Conservation (phyloP, 2,329 filamentous ascomycete species). For the Fonsecaea nubica region DNA sequence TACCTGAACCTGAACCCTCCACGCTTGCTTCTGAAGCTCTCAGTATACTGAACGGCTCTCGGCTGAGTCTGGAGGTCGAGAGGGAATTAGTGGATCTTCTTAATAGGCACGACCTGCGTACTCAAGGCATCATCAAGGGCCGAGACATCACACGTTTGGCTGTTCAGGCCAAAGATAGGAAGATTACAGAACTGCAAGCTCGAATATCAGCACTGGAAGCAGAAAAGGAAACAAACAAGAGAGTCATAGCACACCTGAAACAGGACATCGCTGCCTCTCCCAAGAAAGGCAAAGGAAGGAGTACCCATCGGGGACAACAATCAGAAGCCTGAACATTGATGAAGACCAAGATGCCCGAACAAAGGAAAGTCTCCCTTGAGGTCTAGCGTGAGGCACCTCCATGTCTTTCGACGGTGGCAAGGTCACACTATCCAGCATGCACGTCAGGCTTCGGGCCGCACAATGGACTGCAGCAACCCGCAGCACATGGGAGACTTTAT, state of each 20-base stretch:
- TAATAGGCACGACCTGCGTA: slow-evolving; percentile 62
- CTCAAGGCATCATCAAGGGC: slow-evolving; percentile 67
- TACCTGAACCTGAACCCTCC: slow-evolving; percentile 44
- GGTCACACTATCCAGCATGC: background rate
- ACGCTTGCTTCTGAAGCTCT: slow-evolving; percentile 43
- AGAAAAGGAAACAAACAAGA: slow-evolving; percentile 61
- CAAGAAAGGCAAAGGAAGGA: slow-evolving; percentile 25
- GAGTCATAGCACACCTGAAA: slow-evolving; percentile 51
- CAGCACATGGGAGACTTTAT: background rate
- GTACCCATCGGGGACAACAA: slow-evolving; percentile 16
- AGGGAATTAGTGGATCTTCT: slow-evolving; percentile 54
- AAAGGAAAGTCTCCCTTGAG: background rate
- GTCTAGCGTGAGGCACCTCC: background rate
- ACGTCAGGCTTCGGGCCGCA: background rate
- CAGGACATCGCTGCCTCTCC: slow-evolving; percentile 39
- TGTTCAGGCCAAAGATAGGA: slow-evolving; percentile 68
- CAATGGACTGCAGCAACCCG: background rate
- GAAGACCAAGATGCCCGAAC: background rate
- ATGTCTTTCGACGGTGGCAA: background rate
- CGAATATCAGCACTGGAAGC: slow-evolving; percentile 65
- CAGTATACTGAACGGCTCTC: slow-evolving; percentile 43
- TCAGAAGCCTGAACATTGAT: slow-evolving; percentile 26
- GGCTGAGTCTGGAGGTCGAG: slow-evolving; percentile 45
- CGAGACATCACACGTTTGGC: slow-evolving; percentile 70
- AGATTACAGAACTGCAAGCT: slow-evolving; percentile 70